These are phyloP conservation scores for Fusarium fujikuroi DNA, from an alignment of 2,329 filamentous ascomycete species.

Conservation along the genomic window DNA sequence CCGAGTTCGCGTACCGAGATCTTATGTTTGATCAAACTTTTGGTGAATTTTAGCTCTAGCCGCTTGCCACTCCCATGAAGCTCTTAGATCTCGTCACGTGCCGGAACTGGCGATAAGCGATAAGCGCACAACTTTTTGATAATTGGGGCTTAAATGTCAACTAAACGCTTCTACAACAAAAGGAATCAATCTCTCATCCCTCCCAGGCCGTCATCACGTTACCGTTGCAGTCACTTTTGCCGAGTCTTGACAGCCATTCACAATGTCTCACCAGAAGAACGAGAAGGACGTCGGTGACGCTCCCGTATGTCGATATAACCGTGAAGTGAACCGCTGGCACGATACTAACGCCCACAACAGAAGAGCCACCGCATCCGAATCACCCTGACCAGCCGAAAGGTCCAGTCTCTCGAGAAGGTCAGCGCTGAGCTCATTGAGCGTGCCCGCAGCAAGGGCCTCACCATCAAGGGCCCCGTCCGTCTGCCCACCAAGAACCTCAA, in stretches of 20 bases:
- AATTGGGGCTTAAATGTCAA: constrained; percentile 31
- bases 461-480: constrained; percentile 97
- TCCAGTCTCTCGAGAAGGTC: constrained; percentile 96
- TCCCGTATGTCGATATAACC: constrained; percentile 68
- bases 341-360: constrained; percentile 52
- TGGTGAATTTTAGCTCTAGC: neutral
- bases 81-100: constrained; percentile 12
- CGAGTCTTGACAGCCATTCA: constrained; percentile 82
- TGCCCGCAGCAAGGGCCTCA: constrained; percentile 97
- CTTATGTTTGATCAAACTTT: neutral
- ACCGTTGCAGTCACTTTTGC: constrained; percentile 69
- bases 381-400: constrained; percentile 95
- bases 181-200: constrained; percentile 34
- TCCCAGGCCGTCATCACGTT: constrained; percentile 77
- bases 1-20: neutral
- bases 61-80: neutral
- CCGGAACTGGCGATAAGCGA: constrained; percentile 8
- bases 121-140: constrained; percentile 39
- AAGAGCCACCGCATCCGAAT: constrained; percentile 99
- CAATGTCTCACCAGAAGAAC: constrained; percentile 94
- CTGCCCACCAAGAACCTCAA: constrained; percentile 97
- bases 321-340: neutral
- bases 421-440: constrained; percentile 98
- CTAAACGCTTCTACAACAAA: constrained; percentile 30
- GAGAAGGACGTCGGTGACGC: constrained; percentile 94